Base-by-base conservation (phyloP, 1,284 basidiomycete species). In the Boletus sp. region DNA sequence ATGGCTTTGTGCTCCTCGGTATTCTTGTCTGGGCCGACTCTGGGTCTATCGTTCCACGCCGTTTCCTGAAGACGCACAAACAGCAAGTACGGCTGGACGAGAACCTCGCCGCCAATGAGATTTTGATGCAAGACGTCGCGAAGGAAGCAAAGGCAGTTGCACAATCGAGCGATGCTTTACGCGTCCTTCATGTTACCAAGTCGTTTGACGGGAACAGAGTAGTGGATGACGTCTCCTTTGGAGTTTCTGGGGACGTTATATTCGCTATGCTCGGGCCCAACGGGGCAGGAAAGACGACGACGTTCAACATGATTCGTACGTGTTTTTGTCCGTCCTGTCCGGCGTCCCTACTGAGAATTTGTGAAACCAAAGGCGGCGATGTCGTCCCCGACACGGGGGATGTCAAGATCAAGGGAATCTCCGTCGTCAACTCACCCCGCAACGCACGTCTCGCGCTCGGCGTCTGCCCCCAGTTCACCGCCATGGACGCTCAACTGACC, bases 401-500 rank as follows among this genome's bases (percentile, higher is more conserved):
- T 54, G 76, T 88, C 4, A 58, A 76, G 42, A 83, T 91, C 57
- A 75, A 78, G 43, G 79, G 76, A 1, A 69, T 74, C 25, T 89
- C 86, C 1, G 78, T 87, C 30, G 69, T 85, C 17, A 68, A 71
- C 22, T 71, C 81, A 48, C 78, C 85, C 0, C 77, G 77, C 29
- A 71, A 66, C 4, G 84, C 88, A 25, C 75, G 84, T 38, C 73
- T 82, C 5, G 73, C 77, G 5, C 76, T 91, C 7, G 88, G 88
- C 2, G 85, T 91, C 34, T 90, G 86, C 60, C 88, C 88, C 0
- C 88, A 91, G 56, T 88, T 89, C 67, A 88, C 88, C 5, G 88
- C 88, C 0, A 86, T 91, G 49, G 89, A 91, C 53, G 71, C 79
- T 5, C 80, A 88, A 53, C 67, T 91, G 40, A 90, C 84, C 3